phyloP scores from a whole-genome alignment of 2,329 filamentous ascomycete genomes.

The Exserohilum rostratum region DNA sequence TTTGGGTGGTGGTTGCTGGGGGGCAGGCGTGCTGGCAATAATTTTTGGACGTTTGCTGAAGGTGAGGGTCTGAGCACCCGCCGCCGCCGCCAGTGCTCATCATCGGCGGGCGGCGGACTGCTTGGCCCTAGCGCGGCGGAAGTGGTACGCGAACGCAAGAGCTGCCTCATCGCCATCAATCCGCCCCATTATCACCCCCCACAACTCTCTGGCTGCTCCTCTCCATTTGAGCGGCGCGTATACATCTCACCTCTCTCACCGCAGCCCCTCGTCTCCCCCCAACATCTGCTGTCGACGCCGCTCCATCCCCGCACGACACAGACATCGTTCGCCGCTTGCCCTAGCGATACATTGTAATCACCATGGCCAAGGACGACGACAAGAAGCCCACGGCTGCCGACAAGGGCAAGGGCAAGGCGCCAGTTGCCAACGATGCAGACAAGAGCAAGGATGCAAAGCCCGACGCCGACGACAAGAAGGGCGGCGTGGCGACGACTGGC shows the following conservation, averaged over 20 bases:
- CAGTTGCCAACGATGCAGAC: constrained; percentile 65
- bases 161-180: constrained; percentile 41
- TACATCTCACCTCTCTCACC: neutral
- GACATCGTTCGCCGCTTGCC: constrained; percentile 42
- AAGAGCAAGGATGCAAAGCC: constrained; percentile 66
- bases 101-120: constrained; percentile 24
- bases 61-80: constrained; percentile 14
- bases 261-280: neutral
- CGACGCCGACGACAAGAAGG: constrained; percentile 79
- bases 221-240: constrained; percentile 12
- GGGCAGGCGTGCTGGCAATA: constrained; percentile 9
- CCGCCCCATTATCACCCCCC: constrained; percentile 26
- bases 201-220: constrained; percentile 18
- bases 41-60: constrained; percentile 35
- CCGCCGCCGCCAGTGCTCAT: constrained; percentile 14
- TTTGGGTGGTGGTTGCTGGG: constrained; percentile 14
- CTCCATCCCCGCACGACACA: constrained; percentile 18
- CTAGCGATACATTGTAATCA: constrained; percentile 54
- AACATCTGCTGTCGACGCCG: constrained; percentile 17
- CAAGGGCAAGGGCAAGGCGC: constrained; percentile 96
- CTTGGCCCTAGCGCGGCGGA: constrained; percentile 32
- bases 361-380: constrained; percentile 90
- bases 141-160: constrained; percentile 26
- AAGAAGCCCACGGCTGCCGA: constrained; percentile 80
- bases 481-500: constrained; percentile 69